Evolutionary conservation across 2,329 filamentous ascomycete genomes (phyloP), one percentile per base, ranked within the genome.

Genomic region (Fonsecaea pedrosoi): DNA sequence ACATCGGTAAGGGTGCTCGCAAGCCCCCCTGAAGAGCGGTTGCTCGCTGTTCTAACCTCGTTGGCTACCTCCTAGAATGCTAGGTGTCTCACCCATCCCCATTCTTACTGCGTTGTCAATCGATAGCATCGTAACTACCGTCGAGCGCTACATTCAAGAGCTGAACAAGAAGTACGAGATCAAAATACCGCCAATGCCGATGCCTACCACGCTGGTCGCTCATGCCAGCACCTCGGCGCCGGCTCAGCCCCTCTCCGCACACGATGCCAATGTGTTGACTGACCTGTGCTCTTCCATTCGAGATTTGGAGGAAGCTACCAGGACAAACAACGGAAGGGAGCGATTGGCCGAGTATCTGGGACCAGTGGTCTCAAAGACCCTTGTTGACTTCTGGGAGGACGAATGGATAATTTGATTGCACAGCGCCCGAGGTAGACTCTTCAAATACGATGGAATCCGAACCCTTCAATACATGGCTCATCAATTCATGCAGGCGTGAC

Each of bases 231-330:
- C 35, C 15, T 67, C 69, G 8, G 69, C 68, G 7, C 69, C 70
- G 1, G 45, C 60, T 8, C 68, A 70, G n/a, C 65, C 64, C 1
- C 68, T 77, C 37, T 71, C 72, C 1, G 70, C 74, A 50, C 73
- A 77, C 10, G 72, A 77, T 15, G 71, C 66, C 1, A 75, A 76
- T 62, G 70, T 77, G 25, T 67, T 80, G 45, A 76, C 72, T 55
- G 74, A 77, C 65, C 61, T 78, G 37, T 76, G 74, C 57, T 73
- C 71, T 2, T 69, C 70, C 15, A 54, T 73, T 18, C 58, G 65
- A 10, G 58, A 58, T 12, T 60, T 73, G 34, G 71, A 72, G 55
- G 54, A 68, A 60, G 67, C 60, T 37, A 71, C 71, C 4, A 67
- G 71, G 50, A 69, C 64, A 15, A 62, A n/a, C 30, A 13, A 34